A percentile compares a stretch with the other conserved stretches of the same genome.
These are phyloP conservation scores for Ochromonas danica DNA, from an alignment of 108 stramenopile species.

Conservation along the genomic window DNA sequence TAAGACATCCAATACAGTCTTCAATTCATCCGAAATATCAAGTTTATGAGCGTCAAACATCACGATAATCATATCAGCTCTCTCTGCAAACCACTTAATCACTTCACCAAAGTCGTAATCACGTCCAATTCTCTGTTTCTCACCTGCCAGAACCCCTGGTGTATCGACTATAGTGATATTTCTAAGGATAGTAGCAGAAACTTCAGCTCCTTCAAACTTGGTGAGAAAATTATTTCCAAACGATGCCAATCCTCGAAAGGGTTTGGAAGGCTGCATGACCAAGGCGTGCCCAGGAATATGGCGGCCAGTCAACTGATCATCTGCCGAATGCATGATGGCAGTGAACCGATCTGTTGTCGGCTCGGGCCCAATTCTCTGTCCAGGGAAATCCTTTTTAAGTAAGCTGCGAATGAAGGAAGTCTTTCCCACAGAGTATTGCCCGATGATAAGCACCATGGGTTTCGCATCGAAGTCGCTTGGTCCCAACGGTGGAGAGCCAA, in stretches of 20 bases:
- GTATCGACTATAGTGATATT: constrained; percentile 93
- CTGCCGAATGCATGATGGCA: constrained; percentile 87
- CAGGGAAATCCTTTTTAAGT: constrained; percentile 56
- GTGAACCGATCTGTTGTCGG: constrained; percentile 67
- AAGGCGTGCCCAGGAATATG: constrained; percentile 95
- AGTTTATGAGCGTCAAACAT: constrained; percentile 97
- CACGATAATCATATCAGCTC: constrained; percentile 88
- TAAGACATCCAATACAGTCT: constrained; percentile 75
- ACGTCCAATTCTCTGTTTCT: constrained; percentile 63
- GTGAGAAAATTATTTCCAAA: constrained; percentile 92
- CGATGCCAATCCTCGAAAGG: constrained; percentile 85
- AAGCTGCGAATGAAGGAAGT: constrained; percentile 47
- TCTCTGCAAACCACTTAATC: constrained; percentile 57
- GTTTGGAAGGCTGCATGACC: constrained; percentile 86
- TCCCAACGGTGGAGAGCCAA: constrained; percentile 55
- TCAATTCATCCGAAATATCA: constrained; percentile 93
- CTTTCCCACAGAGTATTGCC: constrained; percentile 71
- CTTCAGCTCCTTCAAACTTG: constrained; percentile 85
- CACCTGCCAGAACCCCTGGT: constrained; percentile 62
- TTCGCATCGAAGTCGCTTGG: constrained; percentile 66
- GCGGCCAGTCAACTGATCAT: constrained; percentile 68
- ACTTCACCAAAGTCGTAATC: constrained; percentile 52
- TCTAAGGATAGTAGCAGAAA: constrained; percentile 70
- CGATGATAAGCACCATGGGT: constrained; percentile 65
- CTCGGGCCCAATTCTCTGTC: constrained; percentile 86